These are phyloP conservation scores for Pisolithus microcarpus DNA, from an alignment of 768 basidiomycete genomes.

Conservation along the genomic window DNA sequence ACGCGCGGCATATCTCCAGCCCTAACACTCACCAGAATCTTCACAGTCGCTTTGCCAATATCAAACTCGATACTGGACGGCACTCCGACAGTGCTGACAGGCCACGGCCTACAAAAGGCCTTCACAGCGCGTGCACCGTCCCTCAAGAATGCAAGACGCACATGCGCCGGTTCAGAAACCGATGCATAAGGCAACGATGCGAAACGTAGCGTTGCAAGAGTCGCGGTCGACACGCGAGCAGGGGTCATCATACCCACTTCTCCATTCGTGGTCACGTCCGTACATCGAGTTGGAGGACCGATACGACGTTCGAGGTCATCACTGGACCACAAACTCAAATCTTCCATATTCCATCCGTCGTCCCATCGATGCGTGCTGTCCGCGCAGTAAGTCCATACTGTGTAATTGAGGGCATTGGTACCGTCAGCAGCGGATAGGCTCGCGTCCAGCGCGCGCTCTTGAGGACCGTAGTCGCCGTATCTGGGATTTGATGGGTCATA, in stretches of 20 bases:
- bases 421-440: conserved; percentile 77
- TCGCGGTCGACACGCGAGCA: conserved; percentile 11
- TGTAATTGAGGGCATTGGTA: conserved; percentile 65
- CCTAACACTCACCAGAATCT: conserved; percentile 56
- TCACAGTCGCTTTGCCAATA: conserved; percentile 61
- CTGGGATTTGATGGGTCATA: conserved; percentile 48
- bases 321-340: conserved; percentile 79
- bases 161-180: conserved; percentile 1
- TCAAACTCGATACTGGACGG: conserved; percentile 69
- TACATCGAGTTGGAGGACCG: not conserved
- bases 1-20: conserved; percentile 42
- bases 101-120: conserved; percentile 84
- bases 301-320: conserved; percentile 49
- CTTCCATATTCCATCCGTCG: conserved; percentile 96
- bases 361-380: conserved; percentile 86
- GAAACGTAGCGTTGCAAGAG: conserved; percentile 15
- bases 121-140: conserved; percentile 79
- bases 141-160: conserved; percentile 57
- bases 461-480: conserved; percentile 70
- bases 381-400: conserved; percentile 83
- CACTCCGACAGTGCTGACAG: conserved; percentile 64
- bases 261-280: not conserved
- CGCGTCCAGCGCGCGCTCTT: conserved; percentile 84
- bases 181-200: conserved; percentile 13
- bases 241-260: conserved; percentile 5